These are phyloP conservation scores for Moniliophthora roreri DNA, from an alignment of 1,284 basidiomycete species.

Conservation along the genomic window DNA sequence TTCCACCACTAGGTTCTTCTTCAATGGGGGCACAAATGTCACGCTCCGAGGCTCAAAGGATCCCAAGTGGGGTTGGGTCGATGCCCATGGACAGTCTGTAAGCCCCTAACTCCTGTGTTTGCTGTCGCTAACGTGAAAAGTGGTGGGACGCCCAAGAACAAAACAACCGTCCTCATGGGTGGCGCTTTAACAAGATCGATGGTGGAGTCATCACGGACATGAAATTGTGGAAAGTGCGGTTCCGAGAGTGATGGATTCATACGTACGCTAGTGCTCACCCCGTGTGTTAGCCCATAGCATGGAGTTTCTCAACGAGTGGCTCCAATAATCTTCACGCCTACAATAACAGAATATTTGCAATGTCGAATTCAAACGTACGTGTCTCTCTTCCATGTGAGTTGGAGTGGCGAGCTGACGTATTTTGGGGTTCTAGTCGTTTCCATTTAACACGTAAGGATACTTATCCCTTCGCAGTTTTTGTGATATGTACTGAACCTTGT, in stretches of 20 bases:
- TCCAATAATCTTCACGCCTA: constrained; percentile 49
- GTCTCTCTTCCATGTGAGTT: constrained; percentile 12
- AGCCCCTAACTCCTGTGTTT: constrained; percentile 12
- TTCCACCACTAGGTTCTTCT: constrained; percentile 40
- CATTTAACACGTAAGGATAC: constrained; percentile 56
- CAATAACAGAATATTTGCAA: constrained; percentile 54
- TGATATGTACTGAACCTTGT: background rate
- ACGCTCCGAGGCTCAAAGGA: constrained; percentile 54
- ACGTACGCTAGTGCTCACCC: background rate
- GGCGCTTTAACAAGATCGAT: constrained; percentile 50
- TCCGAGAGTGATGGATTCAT: too few relatives aligned
- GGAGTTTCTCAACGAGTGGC: constrained; percentile 55
- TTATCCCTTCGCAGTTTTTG: background rate
- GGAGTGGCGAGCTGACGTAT: background rate
- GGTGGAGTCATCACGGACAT: constrained; percentile 55
- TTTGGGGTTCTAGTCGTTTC: constrained; percentile 43
- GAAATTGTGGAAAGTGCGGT: constrained; percentile 57
- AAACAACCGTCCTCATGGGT: constrained; percentile 54
- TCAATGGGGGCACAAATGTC: constrained; percentile 55
- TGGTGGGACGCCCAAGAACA: constrained; percentile 63
- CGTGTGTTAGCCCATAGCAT: constrained; percentile 49
- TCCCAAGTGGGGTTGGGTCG: constrained; percentile 61
- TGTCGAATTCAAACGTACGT: constrained; percentile 40
- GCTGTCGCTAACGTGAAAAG: constrained; percentile 24
- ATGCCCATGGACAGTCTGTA: constrained; percentile 58